phyloP scores from a whole-genome alignment of 495 filamentous ascomycete genomes.

The Echria macrotheca region DNA sequence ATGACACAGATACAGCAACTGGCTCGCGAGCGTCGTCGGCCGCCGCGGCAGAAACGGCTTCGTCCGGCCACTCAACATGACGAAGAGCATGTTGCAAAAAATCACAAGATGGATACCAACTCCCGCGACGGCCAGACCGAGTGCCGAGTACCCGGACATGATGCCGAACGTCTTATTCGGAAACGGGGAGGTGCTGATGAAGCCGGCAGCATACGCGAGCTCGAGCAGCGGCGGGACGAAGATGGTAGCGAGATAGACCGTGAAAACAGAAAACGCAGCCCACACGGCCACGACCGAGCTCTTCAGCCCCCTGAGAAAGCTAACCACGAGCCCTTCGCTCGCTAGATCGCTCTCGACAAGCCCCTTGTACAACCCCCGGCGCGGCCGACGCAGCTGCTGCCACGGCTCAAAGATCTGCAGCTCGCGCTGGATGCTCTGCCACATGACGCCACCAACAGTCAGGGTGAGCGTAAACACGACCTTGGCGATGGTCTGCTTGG shows the following conservation, averaged over 20 bases:
- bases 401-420: slow-evolving; percentile 1
- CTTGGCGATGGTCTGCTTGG: slow-evolving; percentile 1
- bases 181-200: not conserved
- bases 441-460: slow-evolving; percentile 1
- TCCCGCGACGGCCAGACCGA: not conserved
- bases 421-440: not conserved
- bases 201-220: not conserved
- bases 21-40: not conserved
- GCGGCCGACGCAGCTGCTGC: not conserved
- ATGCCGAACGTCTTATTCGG: not conserved
- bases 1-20: slow-evolving; percentile 1
- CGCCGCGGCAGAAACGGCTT: not conserved
- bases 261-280: not conserved
- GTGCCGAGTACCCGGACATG: not conserved
- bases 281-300: not conserved
- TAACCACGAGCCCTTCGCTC: not conserved
- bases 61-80: slow-evolving; percentile 2
- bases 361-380: not conserved
- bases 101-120: not conserved
- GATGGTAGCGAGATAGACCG: not conserved
- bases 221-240: not conserved
- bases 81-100: not conserved
- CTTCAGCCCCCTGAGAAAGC: not conserved
- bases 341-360: not conserved
- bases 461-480: not conserved